Evolutionary conservation across 164 flowering plant species (phyloP).

Genomic region (Protea cynaroides): DNA sequence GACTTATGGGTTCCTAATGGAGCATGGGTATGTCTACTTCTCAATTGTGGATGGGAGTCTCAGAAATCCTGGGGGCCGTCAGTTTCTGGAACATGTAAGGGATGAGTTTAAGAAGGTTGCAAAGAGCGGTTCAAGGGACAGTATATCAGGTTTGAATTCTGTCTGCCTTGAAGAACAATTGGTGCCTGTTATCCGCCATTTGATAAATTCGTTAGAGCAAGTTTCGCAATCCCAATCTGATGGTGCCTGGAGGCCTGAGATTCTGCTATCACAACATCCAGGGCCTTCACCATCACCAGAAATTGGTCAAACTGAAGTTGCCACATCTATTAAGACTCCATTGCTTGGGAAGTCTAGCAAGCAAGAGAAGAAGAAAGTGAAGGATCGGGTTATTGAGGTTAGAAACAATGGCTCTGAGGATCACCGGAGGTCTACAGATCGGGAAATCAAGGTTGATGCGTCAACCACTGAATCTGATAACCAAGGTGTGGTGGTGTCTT

Average conservation of each 20-base stretch:
- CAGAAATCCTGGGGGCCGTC: slow-evolving; percentile 35
- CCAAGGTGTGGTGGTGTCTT: slow-evolving; percentile 28
- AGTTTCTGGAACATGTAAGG: slow-evolving; percentile 56
- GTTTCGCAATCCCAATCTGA: slow-evolving; percentile 15
- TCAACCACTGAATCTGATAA: slow-evolving; percentile 24
- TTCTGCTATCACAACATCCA: slow-evolving; percentile 13
- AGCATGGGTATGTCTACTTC: slow-evolving; percentile 63
- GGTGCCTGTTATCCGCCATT: slow-evolving; percentile 41
- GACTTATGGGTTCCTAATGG: slow-evolving; percentile 64
- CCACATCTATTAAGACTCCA: slow-evolving; percentile 54
- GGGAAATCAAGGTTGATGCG: slow-evolving; percentile 38
- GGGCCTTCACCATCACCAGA: slow-evolving; percentile 31
- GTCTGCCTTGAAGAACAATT: slow-evolving; percentile 47
- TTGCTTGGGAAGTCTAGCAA: slow-evolving; percentile 49
- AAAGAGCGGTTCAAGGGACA: slow-evolving; percentile 39
- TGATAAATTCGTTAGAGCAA: slow-evolving; percentile 59
- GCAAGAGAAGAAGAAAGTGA: slow-evolving; percentile 58
- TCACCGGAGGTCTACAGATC: slow-evolving; percentile 48
- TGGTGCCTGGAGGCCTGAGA: slow-evolving; percentile 18
- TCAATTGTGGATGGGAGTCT: slow-evolving; percentile 51
- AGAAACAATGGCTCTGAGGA: slow-evolving; percentile 50
- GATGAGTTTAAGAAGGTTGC: slow-evolving; percentile 58
- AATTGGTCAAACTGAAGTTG: slow-evolving; percentile 23
- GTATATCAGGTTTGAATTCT: slow-evolving; percentile 31
- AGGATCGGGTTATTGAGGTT: slow-evolving; percentile 40